Base-by-base conservation (phyloP, 208 protist genomes). In the Crithidia expoeki region DNA sequence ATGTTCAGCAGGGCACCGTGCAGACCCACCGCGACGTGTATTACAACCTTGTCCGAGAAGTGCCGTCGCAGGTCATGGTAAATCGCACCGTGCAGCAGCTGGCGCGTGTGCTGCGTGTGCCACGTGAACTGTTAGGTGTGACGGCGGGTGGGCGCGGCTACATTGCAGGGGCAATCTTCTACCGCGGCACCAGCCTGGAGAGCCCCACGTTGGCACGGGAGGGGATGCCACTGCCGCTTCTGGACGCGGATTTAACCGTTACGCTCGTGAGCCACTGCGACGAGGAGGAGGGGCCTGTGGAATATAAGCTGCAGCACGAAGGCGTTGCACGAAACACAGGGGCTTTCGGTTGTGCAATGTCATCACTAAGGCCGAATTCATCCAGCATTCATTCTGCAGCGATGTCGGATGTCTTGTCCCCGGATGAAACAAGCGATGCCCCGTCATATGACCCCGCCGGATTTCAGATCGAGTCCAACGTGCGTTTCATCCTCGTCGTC, bases 1-100 rank as follows among this genome's bases (percentile, higher is more conserved):
- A 92, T 69, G 53, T 88, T 17, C 59, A 72, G 28, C 50, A 28
- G 9, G 75, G 80, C 34, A 25, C 80, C 17, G 79, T 89, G 25
- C 73, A 76, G 47, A 93, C 90, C 4, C 90, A 96, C 63, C 88
- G 90, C 1, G 88, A 94, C 63, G 63, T 96, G 12, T 96, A 92
- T 68, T 96, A 96, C 69, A 88, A 84, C 56, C 76, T 96, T 16
- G 61, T 86, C 11, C 80, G 86, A 14, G 61, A 85, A 25, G 51
- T 92, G 0, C 82, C 83, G 4, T 60, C 79, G 23, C 86, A 95
- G 75, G 59, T 46, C 14, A 69, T 68, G 21, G 83, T 92, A 30
- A 88, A 92, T 36, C 69, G 68, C 19, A 76, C 72, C 0, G 69
- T 93, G 30, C 70, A 79, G 65, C 76, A 82, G 50, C 69, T 89